Evolutionary conservation across 768 basidiomycete genomes (phyloP).

Genomic region (Trametes cingulata): DNA sequence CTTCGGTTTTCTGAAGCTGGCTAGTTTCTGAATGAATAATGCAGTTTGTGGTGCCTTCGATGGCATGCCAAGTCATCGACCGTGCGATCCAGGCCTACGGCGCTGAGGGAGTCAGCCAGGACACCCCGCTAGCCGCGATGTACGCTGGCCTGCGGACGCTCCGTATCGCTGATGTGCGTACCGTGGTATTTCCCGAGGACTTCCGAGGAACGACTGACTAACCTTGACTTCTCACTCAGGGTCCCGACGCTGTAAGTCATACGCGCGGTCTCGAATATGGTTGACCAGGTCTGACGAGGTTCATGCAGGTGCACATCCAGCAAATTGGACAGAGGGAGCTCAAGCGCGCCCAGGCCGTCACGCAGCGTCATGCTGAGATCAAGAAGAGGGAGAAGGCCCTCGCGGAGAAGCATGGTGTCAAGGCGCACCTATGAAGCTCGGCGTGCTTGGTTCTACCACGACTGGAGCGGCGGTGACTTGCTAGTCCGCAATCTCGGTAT

Average conservation of each 20-base stretch:
- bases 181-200: not conserved
- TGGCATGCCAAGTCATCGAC: constrained; percentile 88
- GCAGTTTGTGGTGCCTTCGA: constrained; percentile 90
- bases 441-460: no score
- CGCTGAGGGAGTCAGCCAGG: constrained; percentile 94
- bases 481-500: not conserved
- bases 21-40: not conserved
- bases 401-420: constrained; percentile 60
- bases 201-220: not conserved
- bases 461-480: not conserved
- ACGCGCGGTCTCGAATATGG: not conserved
- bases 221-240: constrained; percentile 42
- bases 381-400: constrained; percentile 63
- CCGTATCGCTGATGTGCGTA: constrained; percentile 79
- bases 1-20: not conserved
- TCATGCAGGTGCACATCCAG: constrained; percentile 82
- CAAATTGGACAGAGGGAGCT: constrained; percentile 92
- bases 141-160: constrained; percentile 87
- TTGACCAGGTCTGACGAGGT: constrained; percentile 2
- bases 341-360: constrained; percentile 67
- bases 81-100: constrained; percentile 96
- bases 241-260: constrained; percentile 70
- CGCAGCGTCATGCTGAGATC: constrained; percentile 51
- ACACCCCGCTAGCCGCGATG: constrained; percentile 74
- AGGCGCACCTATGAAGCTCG: constrained; percentile 54